Base-by-base conservation (phyloP, 2,329 filamentous ascomycete genomes). In the Cladosporium sp. region DNA sequence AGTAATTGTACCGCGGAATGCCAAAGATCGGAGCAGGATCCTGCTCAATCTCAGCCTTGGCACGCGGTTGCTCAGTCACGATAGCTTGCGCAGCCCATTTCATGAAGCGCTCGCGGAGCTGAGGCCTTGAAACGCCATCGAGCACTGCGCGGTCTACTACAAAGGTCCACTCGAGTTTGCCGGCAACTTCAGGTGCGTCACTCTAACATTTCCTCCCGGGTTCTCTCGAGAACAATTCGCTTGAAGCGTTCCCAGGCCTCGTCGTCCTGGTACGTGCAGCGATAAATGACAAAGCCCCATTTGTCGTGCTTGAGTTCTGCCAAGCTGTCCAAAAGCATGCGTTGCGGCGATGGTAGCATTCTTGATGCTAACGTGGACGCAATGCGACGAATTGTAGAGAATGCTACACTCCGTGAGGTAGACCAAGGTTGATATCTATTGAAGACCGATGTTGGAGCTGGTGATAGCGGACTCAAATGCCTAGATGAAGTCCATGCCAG, bases 281-380 rank as follows among this genome's bases (percentile, higher is more conserved):
- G 67, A 28, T 71, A 70, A 55, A 71, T 69, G 4, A 71, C 66
- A 21, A 58, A 70, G 49, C 68, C 69, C 69, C 68, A 71, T 61
- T 65, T 67, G 16, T 61, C 56, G 63, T 69, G 67, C 10, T 61
- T 69, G 62, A 8, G 12, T 37, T 26, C 6, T 58, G 18, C 7
- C n/a, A 58, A 21, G 29, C 4, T 26, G 35, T 44, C n/a, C n/a
- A 40, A 16, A 12, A 58, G 11, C n/a, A 58, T 58, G 31, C 55
- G 31, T 40, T 40, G 10, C 10, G 55, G 18, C 31, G 55, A 58
- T 23, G n/a, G 55, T 16, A 58, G 33, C n/a, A 3, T 31, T 31
- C 31, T 31, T 31, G 31, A 11, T 31, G 31, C 31, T 11, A 11
- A 31, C 31, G 31, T 31, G 33, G 31, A 58, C n/a, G 33, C 21